phyloP scores from a whole-genome alignment of 345 rosid species.

The Populus deltoides region DNA sequence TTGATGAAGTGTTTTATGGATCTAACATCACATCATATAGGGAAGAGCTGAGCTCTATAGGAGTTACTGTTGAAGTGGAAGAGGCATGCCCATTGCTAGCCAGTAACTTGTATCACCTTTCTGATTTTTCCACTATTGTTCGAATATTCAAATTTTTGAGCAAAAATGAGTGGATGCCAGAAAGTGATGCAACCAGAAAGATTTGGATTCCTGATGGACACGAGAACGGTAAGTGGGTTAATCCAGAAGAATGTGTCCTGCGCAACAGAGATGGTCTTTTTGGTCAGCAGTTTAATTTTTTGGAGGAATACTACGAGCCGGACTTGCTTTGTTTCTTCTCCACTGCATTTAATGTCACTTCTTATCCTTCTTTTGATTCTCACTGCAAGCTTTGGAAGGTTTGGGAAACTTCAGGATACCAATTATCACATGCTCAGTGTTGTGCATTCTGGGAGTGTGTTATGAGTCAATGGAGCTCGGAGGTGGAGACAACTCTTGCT shows the following conservation, averaged over 20 bases:
- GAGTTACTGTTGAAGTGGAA: constrained; percentile 39
- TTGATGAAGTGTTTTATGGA: constrained; percentile 60
- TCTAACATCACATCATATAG: constrained; percentile 22
- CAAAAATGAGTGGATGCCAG: constrained; percentile 33
- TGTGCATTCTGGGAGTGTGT: constrained; percentile 63
- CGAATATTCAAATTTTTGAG: constrained; percentile 49
- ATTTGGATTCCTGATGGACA: constrained; percentile 59
- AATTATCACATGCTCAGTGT: constrained; percentile 44
- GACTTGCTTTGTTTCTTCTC: constrained; percentile 38
- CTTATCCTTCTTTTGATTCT: constrained; percentile 45
- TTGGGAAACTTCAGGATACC: constrained; percentile 45
- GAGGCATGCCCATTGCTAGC: constrained; percentile 39
- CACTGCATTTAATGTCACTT: constrained; percentile 36
- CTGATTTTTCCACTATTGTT: constrained; percentile 38
- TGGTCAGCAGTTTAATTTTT: constrained; percentile 37
- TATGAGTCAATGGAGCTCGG: constrained; percentile 15
- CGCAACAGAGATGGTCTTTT: constrained; percentile 50
- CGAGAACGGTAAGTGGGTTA: constrained; percentile 44
- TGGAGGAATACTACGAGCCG: constrained; percentile 42
- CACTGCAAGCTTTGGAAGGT: constrained; percentile 59
- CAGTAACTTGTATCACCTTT: constrained; percentile 30
- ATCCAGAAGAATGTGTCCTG: constrained; percentile 47
- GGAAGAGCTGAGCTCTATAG: constrained; percentile 43
- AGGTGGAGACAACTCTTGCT: constrained; percentile 25
- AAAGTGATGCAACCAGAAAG: constrained; percentile 8